Base-by-base conservation (phyloP, 2,329 filamentous ascomycete genomes). In the Aspergillus sp. region DNA sequence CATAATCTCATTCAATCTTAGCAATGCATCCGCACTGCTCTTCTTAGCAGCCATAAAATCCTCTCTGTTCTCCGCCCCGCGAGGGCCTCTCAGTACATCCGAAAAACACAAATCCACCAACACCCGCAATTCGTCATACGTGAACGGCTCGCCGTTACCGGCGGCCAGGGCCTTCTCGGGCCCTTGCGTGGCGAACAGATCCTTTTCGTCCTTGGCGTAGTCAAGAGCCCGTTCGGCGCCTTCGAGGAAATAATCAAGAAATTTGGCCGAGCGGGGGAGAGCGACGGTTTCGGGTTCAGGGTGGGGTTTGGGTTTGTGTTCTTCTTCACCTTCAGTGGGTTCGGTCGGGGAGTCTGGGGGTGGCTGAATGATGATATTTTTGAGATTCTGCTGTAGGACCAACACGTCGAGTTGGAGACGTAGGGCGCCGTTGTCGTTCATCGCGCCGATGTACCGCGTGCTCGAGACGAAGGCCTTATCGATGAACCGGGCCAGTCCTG, bases 381-480 rank as follows among this genome's bases (percentile, higher is more conserved):
- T 95, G 46, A 98, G 80, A 59, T 95, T 96, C 64, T 98, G 93
- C 69, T 97, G 91, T 44, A 98, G 74, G 36, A 98, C 93, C 27
- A 96, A 77, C 42, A 96, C 88, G 64, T 98, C 95, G 59, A 97
- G 80, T 64, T 89, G 85, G 80, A 98, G 89, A 34, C 89, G 80
- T n/a, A 83, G 81, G 49, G 84, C 87, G 38, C 93, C 93, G 57
- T 85, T 80, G 34, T 71, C 73, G 65, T 98, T 96, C 82, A 98
- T 91, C 5, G 85, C 82, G 43, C 82, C 81, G 40, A 91, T 85
- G 61, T 80, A 78, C 12, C 76, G 72, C 1, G 83, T 81, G 52
- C 86, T 86, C 50, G 81, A 73, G 34, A 96, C 81, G 2, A 97
- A 81, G 60, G 85, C 86, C 6, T 76, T 75, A 63, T 94, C 90